phyloP scores from a whole-genome alignment of 345 rosid genomes.

The Linum tenue region DNA sequence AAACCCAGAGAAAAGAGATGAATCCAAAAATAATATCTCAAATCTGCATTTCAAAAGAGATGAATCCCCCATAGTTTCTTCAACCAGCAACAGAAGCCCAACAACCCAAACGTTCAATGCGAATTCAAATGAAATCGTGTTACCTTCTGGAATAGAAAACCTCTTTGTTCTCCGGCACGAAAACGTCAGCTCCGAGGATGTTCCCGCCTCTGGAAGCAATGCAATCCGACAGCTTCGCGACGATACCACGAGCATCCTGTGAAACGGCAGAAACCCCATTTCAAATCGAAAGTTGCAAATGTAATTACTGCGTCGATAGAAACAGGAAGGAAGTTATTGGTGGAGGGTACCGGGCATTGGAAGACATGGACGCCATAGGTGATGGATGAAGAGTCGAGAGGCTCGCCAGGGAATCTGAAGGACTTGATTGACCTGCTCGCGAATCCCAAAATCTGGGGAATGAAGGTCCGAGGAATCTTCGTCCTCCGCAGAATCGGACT shows the following conservation, averaged over 20 bases:
- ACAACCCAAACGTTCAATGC: neutral
- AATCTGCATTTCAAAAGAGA: too few relatives aligned
- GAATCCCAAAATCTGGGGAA: conserved; percentile 30
- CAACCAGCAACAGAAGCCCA: neutral
- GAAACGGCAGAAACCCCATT: neutral
- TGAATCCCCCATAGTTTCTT: too few relatives aligned
- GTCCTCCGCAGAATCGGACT: conserved; percentile 16
- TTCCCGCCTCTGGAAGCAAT: conserved; percentile 91
- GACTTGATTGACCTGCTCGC: conserved; percentile 45
- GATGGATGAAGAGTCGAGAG: conserved; percentile 36
- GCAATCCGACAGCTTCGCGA: conserved; percentile 81
- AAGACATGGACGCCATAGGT: conserved; percentile 81
- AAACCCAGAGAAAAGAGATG: too few relatives aligned
- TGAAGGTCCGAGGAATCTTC: conserved; percentile 24
- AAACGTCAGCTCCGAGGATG: conserved; percentile 84
- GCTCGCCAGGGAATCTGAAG: conserved; percentile 32
- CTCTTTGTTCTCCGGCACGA: conserved; percentile 66
- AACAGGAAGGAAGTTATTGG: neutral
- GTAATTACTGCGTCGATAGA: neutral
- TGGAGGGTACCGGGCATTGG: conserved; percentile 68
- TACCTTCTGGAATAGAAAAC: conserved; percentile 94
- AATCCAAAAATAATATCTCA: too few relatives aligned
- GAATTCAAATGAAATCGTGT: neutral
- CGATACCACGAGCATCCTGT: conserved; percentile 83
- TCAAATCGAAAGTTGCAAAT: neutral